These are phyloP conservation scores for Tylopilus balloui DNA, from an alignment of 768 basidiomycete genomes.

Conservation along the genomic window DNA sequence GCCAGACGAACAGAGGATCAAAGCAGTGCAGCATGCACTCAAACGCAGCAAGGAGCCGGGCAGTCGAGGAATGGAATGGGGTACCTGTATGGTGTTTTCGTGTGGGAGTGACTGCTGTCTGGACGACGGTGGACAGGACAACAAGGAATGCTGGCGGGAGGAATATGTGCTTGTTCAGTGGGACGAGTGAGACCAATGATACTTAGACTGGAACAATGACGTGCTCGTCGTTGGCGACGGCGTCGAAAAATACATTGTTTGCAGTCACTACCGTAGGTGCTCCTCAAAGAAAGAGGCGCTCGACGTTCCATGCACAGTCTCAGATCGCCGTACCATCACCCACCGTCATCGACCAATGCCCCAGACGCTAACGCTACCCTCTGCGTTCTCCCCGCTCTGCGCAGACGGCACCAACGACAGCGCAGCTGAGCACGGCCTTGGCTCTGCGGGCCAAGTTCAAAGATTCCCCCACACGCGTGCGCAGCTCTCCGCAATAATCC, in stretches of 20 bases:
- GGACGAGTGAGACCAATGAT: slow-evolving; percentile 64
- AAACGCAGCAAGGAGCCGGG: slow-evolving; percentile 43
- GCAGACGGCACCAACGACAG: slow-evolving; percentile 17
- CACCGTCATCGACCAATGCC: slow-evolving; percentile 23
- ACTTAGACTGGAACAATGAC: background rate
- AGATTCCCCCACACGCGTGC: slow-evolving; percentile 82
- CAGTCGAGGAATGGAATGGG: slow-evolving; percentile 86
- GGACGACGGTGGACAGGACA: slow-evolving; percentile 38
- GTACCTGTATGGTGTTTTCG: slow-evolving; percentile 84
- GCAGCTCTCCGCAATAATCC: slow-evolving; percentile 68
- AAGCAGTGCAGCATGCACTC: slow-evolving; percentile 52
- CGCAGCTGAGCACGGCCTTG: slow-evolving; percentile 15
- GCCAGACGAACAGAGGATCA: slow-evolving; percentile 67
- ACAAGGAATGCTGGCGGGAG: slow-evolving; percentile 57
- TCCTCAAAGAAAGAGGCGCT: slow-evolving; percentile 14
- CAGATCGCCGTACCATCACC: slow-evolving; percentile 19
- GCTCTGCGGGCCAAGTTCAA: slow-evolving; percentile 20
- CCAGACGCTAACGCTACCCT: slow-evolving; percentile 22
- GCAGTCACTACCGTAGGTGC: slow-evolving; percentile 1
- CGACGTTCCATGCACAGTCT: slow-evolving; percentile 18
- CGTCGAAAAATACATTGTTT: slow-evolving; percentile 24
- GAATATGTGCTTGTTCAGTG: slow-evolving; percentile 74
- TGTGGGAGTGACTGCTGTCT: slow-evolving; percentile 77
- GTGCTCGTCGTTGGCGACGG: slow-evolving; percentile 1
- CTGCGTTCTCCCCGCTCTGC: slow-evolving; percentile 7